Evolutionary conservation across 2,329 filamentous ascomycete genomes (phyloP).

Genomic region (Teratosphaeria viscida): DNA sequence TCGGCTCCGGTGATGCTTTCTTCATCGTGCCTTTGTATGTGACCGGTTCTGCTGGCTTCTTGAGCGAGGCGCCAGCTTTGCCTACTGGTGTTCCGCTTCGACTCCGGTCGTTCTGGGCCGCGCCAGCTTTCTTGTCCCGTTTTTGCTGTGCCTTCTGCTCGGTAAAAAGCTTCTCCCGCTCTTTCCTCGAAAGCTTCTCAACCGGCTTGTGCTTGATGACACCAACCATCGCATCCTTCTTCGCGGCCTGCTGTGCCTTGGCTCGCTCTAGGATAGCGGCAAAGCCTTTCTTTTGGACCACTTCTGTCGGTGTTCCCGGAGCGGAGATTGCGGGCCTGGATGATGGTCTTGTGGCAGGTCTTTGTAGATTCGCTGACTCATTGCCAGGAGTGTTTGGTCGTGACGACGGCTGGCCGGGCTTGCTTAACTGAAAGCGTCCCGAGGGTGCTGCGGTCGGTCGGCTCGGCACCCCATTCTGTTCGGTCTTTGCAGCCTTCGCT

Average conservation of each 20-base stretch:
- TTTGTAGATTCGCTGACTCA: slow-evolving; percentile 4
- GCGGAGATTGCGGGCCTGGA: slow-evolving; percentile 8
- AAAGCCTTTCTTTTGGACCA: slow-evolving; percentile 54
- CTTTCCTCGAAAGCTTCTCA: slow-evolving; percentile 52
- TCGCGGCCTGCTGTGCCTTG: slow-evolving; percentile 50
- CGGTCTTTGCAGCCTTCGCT: slow-evolving; percentile 22
- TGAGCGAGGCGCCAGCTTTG: slow-evolving; percentile 8
- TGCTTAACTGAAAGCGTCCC: slow-evolving; percentile 10
- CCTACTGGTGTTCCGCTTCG: slow-evolving; percentile 17
- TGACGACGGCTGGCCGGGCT: slow-evolving; percentile 7
- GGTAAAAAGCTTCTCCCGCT: slow-evolving; percentile 31
- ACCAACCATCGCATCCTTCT: slow-evolving; percentile 52
- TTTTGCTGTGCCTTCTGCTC: slow-evolving; percentile 36
- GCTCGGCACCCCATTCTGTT: slow-evolving; percentile 21
- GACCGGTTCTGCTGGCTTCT: slow-evolving; percentile 23
- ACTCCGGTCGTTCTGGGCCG: slow-evolving; percentile 13
- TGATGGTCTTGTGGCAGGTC: slow-evolving; percentile 6
- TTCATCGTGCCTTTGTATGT: slow-evolving; percentile 35
- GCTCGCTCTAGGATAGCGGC: slow-evolving; percentile 64
- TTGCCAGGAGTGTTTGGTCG: slow-evolving; percentile 1
- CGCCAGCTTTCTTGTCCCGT: slow-evolving; percentile 26
- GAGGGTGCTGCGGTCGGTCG: slow-evolving; percentile 9
- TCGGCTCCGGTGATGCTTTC: slow-evolving; percentile 12
- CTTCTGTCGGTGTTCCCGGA: slow-evolving; percentile 12
- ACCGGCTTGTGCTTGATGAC: slow-evolving; percentile 66